phyloP scores from a whole-genome alignment of 2,329 filamentous ascomycete species.

The Colletotrichum lentis region DNA sequence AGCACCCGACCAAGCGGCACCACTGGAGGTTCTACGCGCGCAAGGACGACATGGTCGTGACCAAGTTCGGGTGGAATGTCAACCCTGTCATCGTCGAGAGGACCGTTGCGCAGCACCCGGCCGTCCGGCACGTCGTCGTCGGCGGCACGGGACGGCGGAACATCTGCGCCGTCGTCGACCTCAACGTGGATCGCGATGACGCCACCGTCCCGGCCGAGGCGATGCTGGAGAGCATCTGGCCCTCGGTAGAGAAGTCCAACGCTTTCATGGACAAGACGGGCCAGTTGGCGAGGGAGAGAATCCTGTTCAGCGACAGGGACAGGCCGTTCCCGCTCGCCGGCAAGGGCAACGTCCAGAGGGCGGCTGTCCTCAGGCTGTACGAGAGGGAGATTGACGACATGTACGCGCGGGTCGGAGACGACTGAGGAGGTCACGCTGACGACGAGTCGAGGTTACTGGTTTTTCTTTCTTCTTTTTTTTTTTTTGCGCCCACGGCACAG shows the following conservation, averaged over 20 bases:
- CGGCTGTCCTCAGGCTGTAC: conserved; percentile 51
- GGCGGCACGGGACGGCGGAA: conserved; percentile 45
- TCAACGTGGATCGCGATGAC: conserved; percentile 39
- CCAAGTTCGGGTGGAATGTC: conserved; percentile 53
- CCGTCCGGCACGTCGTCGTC: conserved; percentile 46
- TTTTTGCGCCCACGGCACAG: not conserved
- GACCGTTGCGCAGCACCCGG: conserved; percentile 44
- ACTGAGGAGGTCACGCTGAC: not conserved
- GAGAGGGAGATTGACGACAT: conserved; percentile 53
- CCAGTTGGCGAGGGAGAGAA: conserved; percentile 48
- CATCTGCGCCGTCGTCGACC: conserved; percentile 36
- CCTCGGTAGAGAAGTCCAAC: conserved; percentile 60
- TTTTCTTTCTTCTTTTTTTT: no score
- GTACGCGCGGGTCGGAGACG: conserved; percentile 43
- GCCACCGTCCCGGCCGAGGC: conserved; percentile 3
- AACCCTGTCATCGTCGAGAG: conserved; percentile 51
- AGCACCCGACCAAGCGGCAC: conserved; percentile 46
- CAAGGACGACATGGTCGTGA: conserved; percentile 51
- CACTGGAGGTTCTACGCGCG: conserved; percentile 50
- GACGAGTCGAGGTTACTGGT: no score
- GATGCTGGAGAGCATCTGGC: conserved; percentile 50
- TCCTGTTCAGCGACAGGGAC: conserved; percentile 47
- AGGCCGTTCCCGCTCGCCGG: conserved; percentile 55
- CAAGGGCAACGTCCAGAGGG: conserved; percentile 57
- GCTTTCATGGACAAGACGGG: conserved; percentile 54